Evolutionary conservation across 1,284 basidiomycete genomes (phyloP).

Genomic region (Cutaneotrichosporon cutaneum): DNA sequence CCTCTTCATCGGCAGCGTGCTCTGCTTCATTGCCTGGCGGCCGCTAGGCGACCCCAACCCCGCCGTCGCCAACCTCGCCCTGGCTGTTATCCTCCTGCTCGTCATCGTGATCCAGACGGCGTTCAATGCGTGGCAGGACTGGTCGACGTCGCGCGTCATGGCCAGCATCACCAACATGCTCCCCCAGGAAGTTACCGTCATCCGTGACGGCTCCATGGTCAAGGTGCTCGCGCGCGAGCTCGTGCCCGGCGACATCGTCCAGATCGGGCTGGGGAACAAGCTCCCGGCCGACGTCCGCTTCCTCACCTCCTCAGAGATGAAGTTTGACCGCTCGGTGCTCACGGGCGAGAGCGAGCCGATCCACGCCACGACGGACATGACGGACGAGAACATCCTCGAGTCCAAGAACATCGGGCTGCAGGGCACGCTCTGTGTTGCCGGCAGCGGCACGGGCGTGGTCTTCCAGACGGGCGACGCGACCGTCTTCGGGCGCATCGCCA

Average conservation of each 20-base stretch:
- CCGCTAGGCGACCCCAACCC: constrained; percentile 55
- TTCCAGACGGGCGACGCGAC: constrained; percentile 63
- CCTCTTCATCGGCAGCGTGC: constrained; percentile 57
- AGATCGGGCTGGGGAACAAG: constrained; percentile 50
- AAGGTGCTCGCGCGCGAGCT: constrained; percentile 46
- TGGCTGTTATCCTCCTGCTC: constrained; percentile 55
- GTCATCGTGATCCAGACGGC: constrained; percentile 55
- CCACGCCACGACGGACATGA: constrained; percentile 57
- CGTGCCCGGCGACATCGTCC: constrained; percentile 52
- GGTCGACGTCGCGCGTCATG: constrained; percentile 53
- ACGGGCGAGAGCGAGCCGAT: constrained; percentile 64
- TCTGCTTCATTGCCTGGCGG: constrained; percentile 57
- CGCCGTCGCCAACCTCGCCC: constrained; percentile 55
- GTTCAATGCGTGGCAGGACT: constrained; percentile 50
- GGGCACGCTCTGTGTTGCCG: constrained; percentile 64
- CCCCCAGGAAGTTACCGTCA: constrained; percentile 51
- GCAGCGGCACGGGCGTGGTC: constrained; percentile 59
- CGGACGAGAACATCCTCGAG: constrained; percentile 62
- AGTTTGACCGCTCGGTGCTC: constrained; percentile 64
- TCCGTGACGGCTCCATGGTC: constrained; percentile 48
- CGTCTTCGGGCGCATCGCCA: constrained; percentile 62
- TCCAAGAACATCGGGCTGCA: constrained; percentile 66
- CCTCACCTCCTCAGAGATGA: constrained; percentile 58
- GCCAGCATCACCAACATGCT: constrained; percentile 55
- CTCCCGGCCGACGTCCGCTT: constrained; percentile 60